Conservation (phyloP, 1,284 basidiomycete species). For the Ganoderma lingzhi region DNA sequence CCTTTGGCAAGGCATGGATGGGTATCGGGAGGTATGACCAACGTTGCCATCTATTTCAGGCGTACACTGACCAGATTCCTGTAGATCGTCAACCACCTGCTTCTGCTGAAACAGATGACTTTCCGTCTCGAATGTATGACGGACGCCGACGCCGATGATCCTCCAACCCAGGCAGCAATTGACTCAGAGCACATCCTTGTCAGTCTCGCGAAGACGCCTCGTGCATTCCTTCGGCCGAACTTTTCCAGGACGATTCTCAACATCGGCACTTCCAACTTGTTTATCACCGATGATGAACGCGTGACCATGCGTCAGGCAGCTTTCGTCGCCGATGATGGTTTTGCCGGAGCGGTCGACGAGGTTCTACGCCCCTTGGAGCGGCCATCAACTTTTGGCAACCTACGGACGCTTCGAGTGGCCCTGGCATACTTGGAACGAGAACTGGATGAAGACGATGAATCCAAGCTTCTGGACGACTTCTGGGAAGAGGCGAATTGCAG, state of each 20-base stretch:
- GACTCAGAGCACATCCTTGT: constrained; percentile 73
- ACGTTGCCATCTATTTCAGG: constrained; percentile 1
- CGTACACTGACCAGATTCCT: neutral
- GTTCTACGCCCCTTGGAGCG: constrained; percentile 57
- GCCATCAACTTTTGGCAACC: constrained; percentile 56
- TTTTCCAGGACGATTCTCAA: constrained; percentile 63
- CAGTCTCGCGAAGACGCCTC: constrained; percentile 66
- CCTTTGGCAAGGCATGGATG: constrained; percentile 73
- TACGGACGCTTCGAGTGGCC: constrained; percentile 69
- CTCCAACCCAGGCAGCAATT: constrained; percentile 66
- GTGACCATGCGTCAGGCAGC: constrained; percentile 65
- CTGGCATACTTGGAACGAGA: constrained; percentile 62
- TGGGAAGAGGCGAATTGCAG: constrained; percentile 68
- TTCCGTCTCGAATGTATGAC: constrained; percentile 71
- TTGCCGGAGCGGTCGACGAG: constrained; percentile 69
- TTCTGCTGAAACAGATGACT: constrained; percentile 69
- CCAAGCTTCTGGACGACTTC: constrained; percentile 59
- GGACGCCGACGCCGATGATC: constrained; percentile 51
- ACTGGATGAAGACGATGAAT: constrained; percentile 60
- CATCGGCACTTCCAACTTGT: constrained; percentile 61
- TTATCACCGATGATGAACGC: constrained; percentile 67
- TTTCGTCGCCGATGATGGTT: constrained; percentile 68
- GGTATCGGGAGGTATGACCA: constrained; percentile 65
- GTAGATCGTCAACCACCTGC: constrained; percentile 72
- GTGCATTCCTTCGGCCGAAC: constrained; percentile 63